Evolutionary conservation across 2,329 filamentous ascomycete species (phyloP), one percentile per base, ranked within the genome.

Genomic region (Immersiporthe knoxdaviesiana): DNA sequence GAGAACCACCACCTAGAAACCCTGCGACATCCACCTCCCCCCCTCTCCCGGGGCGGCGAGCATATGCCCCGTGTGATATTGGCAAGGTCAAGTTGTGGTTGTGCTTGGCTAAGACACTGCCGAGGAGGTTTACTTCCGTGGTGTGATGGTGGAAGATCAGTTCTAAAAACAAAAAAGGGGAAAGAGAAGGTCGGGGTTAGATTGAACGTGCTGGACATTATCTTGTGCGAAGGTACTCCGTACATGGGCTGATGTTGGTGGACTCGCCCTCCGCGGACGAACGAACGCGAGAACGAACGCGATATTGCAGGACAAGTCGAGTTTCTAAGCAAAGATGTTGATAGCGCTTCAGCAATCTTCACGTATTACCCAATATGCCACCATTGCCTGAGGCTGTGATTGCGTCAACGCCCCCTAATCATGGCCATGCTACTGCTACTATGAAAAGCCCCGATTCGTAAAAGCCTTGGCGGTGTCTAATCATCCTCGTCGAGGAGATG

Each of bases 401-500:
- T 32, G 52, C 27, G 52, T 30, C 24, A 5, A 32, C 24, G 30
- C 27, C n/a, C 18, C 52, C 52, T 27, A 18, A 18, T 30, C 7
- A 32, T 30, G 52, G 27, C 24, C 12, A 30, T 56, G 52, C 16
- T 56, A 27, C 24, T 56, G 12, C 52, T 30, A 30, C n/a, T n/a
- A n/a, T n/a, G n/a, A n/a, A 21, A 8, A 21, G 16, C 50, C 50
- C 24, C 12, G 12, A 12, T 32, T 18, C 52, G 11, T 11, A 16
- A 30, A 56, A 27, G n/a, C n/a, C 24, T 30, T 56, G 14, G 4
- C 12, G 27, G 27, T 56, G 27, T 52, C 52, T 64, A 83, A 54
- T 80, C 82, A 63, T 84, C 83, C 66, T 81, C 77, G 64, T 83
- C 79, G 37, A 81, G 69, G 21, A 79, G 73, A 73, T 87, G 82